Evolutionary conservation across 2,329 filamentous ascomycete species (phyloP).

Genomic region (Arthrobotrys iridis): DNA sequence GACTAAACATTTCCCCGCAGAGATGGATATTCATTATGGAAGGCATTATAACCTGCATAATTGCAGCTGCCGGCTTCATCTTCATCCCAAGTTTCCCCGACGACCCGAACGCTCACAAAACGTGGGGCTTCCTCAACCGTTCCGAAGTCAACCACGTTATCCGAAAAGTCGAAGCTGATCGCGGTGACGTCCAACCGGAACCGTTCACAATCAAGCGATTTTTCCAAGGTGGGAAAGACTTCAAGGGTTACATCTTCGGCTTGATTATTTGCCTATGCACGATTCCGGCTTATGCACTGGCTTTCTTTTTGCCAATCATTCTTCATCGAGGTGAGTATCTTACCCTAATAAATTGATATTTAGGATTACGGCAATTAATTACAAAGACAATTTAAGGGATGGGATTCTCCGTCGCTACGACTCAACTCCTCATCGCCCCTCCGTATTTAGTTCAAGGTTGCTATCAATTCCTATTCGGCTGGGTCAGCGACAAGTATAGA

Average conservation of each 20-base stretch:
- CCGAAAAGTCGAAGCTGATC: constrained; percentile 67
- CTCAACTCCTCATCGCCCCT: constrained; percentile 77
- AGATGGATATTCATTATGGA: constrained; percentile 56
- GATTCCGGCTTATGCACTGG: constrained; percentile 77
- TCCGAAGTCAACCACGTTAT: constrained; percentile 63
- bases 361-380: not conserved
- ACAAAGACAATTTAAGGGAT: constrained; percentile 65
- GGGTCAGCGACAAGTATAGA: constrained; percentile 73
- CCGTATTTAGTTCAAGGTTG: constrained; percentile 74
- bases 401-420: constrained; percentile 71
- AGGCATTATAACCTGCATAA: constrained; percentile 66
- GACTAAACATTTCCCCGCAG: not conserved
- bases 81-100: constrained; percentile 73
- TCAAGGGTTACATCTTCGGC: constrained; percentile 61
- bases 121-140: constrained; percentile 65
- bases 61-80: constrained; percentile 67
- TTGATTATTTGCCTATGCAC: constrained; percentile 73
- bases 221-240: constrained; percentile 64
- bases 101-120: constrained; percentile 62
- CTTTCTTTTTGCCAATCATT: constrained; percentile 82
- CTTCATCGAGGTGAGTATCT: constrained; percentile 68
- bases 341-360: too few relatives aligned
- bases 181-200: constrained; percentile 65
- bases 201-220: constrained; percentile 72
- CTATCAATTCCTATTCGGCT: constrained; percentile 70